A percentile compares a stretch with the other conserved stretches of the same genome.
Conservation (phyloP, 192 early-diverging fungal genomes). For the Helicostylum pulchrum region DNA sequence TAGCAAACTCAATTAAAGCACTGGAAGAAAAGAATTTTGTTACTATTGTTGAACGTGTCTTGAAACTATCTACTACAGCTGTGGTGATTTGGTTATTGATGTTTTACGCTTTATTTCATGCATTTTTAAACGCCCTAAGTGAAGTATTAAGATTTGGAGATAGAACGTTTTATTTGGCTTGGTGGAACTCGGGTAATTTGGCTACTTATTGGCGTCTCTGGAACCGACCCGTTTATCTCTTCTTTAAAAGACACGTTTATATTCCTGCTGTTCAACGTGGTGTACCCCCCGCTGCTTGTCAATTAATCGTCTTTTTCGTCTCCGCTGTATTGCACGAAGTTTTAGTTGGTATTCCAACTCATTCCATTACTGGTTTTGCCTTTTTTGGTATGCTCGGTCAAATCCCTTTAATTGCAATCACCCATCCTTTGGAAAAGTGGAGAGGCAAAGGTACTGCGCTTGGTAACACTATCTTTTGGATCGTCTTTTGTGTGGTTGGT, state of each 20-base stretch:
- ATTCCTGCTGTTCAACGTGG: constrained; percentile 72
- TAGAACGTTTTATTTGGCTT: constrained; percentile 81
- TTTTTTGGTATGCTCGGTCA: constrained; percentile 79
- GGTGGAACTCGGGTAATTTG: constrained; percentile 85
- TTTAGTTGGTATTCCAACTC: constrained; percentile 80
- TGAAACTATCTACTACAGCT: constrained; percentile 77
- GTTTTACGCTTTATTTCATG: constrained; percentile 85
- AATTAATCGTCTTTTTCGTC: constrained; percentile 69
- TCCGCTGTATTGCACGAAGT: constrained; percentile 89
- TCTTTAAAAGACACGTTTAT: constrained; percentile 87
- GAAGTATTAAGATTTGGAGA: constrained; percentile 86
- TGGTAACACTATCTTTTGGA: constrained; percentile 79
- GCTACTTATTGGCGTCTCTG: constrained; percentile 86
- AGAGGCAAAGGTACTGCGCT: constrained; percentile 62
- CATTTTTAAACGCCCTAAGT: constrained; percentile 74
- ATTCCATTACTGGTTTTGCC: constrained; percentile 76
- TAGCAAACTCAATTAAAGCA: constrained; percentile 71
- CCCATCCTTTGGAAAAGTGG: constrained; percentile 64
- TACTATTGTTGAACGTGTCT: constrained; percentile 74
- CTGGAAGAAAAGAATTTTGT: constrained; percentile 65
- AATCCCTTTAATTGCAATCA: constrained; percentile 72
- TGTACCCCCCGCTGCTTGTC: constrained; percentile 51
- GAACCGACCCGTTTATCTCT: constrained; percentile 88
- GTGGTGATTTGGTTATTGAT: constrained; percentile 87
- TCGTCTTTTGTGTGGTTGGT: constrained; percentile 77